Evolutionary conservation across 2,329 filamentous ascomycete species (phyloP).

Genomic region (Cercospora sp.): DNA sequence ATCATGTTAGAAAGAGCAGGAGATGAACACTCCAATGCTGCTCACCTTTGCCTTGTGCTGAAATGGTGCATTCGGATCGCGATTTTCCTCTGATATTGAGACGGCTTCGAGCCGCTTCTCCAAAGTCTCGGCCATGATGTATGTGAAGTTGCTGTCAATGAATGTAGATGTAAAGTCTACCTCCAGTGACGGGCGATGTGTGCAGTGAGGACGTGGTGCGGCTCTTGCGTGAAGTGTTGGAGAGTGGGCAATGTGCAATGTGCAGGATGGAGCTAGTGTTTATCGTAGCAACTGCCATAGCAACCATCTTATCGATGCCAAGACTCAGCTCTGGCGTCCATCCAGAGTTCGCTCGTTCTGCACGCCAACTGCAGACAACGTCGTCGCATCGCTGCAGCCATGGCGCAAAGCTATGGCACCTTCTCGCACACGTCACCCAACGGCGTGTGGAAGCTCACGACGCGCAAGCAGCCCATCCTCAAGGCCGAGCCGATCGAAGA

Average conservation of each 20-base stretch:
- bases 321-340: slow-evolving; percentile 1
- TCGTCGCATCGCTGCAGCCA: slow-evolving; percentile 4
- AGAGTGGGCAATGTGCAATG: background rate
- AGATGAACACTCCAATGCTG: slow-evolving; percentile 24
- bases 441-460: slow-evolving; percentile 58
- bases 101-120: slow-evolving; percentile 89
- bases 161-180: slow-evolving; percentile 21
- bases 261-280: background rate
- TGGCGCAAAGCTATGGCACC: slow-evolving; percentile 21
- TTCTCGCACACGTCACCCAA: slow-evolving; percentile 32
- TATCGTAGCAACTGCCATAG: slow-evolving; percentile 8
- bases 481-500: slow-evolving; percentile 87
- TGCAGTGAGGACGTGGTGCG: background rate
- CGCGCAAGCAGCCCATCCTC: slow-evolving; percentile 90
- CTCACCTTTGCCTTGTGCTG: slow-evolving; percentile 77
- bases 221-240: background rate
- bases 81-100: slow-evolving; percentile 86
- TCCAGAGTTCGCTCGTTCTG: background rate
- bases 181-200: slow-evolving; percentile 12
- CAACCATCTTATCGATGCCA: slow-evolving; percentile 11
- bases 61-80: slow-evolving; percentile 40
- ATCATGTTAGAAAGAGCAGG: background rate
- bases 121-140: slow-evolving; percentile 59
- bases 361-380: background rate
- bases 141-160: slow-evolving; percentile 22